These are phyloP conservation scores for Sorghum bicolor DNA, from an alignment of 176 grass and related monocot genomes.

Conservation along the genomic window DNA sequence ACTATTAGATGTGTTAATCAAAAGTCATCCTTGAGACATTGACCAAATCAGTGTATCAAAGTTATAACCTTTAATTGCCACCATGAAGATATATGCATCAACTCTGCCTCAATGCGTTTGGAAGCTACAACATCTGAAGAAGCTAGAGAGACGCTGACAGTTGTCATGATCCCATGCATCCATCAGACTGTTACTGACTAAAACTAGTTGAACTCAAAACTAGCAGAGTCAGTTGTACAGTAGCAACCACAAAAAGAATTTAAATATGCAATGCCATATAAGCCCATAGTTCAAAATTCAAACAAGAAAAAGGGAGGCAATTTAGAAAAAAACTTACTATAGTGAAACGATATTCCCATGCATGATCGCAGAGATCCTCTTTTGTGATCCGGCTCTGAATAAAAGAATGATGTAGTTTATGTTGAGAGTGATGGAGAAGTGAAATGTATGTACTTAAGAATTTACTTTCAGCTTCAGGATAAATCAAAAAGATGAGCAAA, in stretches of 20 bases:
- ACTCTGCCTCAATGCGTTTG: constrained; percentile 35
- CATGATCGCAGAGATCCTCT: constrained; percentile 85
- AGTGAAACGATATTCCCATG: constrained; percentile 82
- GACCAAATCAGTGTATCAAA: constrained; percentile 32
- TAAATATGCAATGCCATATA: background rate
- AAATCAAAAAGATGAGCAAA: constrained; percentile 16
- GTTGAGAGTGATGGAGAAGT: background rate
- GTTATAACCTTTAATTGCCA: constrained; percentile 34
- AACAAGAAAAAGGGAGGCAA: constrained; percentile 1
- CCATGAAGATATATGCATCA: constrained; percentile 40
- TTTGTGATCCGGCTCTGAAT: constrained; percentile 73
- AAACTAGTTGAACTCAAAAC: constrained; percentile 50
- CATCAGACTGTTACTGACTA: constrained; percentile 37
- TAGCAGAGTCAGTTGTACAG: constrained; percentile 32
- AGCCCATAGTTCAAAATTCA: constrained; percentile 5
- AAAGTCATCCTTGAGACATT: background rate
- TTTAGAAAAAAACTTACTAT: constrained; percentile 48
- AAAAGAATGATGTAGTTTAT: constrained; percentile 21
- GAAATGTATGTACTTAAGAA: background rate
- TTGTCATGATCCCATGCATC: constrained; percentile 50
- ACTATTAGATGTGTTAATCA: constrained; percentile 15
- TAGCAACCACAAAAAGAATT: background rate
- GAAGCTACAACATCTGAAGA: constrained; percentile 49
- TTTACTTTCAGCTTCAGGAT: constrained; percentile 22
- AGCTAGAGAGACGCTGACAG: constrained; percentile 37